Base-by-base conservation (phyloP, 495 filamentous ascomycete species). In the Ramalina peruviana region DNA sequence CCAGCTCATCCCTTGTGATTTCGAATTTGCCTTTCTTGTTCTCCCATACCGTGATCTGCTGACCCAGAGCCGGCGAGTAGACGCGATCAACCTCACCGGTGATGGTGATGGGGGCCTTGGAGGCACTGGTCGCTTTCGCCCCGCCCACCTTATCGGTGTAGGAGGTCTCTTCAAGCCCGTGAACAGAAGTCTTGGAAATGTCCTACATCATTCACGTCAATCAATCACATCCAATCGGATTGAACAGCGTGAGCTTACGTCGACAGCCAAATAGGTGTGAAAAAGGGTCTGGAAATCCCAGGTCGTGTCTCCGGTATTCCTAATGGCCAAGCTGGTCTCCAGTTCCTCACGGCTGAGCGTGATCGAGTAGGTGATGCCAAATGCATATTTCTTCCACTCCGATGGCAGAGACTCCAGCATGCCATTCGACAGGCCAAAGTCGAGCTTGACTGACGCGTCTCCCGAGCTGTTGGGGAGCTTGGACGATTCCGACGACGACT, bases 231-330 rank as follows among this genome's bases (percentile, higher is more conserved):
- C 6, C 10, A 13, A n/a, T n/a, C 16, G 4, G 17, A 7, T 16
- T 36, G 13, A 23, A 1, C 33, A 12, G n/a, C 17, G 15, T 42
- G 16, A 49, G 25, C 79, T 46, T 71, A 96, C 90, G 48, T 82
- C 72, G 54, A 98, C 70, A 27, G 68, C 72, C 40, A 96, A 71
- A 63, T 99, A 99, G 5, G 83, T 94, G 64, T 99, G 93, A 72
- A 96, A 67, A 60, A 99, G 65, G 41, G 85, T 72, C 75, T 95
- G 86, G 67, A 92, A 94, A 45, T 97, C 90, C 59, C 88, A 92
- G 54, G 81, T 76, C 70, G 79, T 65, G 16, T 72, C 65, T 25
- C 86, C 89, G 60, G 86, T 81, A 60, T 99, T 99, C 58, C 83
- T 81, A 46, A 96, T 83, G 54, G 87, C 83, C 42, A 99, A 69